Evolutionary conservation across 345 rosid species (phyloP).

Genomic region (Rhizophora mangle): DNA sequence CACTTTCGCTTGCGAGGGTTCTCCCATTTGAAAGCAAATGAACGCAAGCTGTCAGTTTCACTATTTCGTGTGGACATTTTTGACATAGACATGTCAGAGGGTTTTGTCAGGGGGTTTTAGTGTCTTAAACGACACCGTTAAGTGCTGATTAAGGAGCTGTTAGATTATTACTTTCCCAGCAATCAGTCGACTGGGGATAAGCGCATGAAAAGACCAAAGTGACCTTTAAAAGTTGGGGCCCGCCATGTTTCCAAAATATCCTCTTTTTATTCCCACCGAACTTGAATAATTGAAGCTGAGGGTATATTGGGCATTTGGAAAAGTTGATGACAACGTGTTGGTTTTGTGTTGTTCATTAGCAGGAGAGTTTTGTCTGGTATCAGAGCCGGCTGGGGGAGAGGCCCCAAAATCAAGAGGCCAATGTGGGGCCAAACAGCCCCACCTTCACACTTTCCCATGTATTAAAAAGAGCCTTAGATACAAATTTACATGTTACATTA

Average conservation of each 20-base stretch:
- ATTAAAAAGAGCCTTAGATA: neutral
- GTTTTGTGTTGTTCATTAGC: neutral
- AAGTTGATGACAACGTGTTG: neutral
- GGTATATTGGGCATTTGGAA: neutral
- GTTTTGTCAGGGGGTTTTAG: no score
- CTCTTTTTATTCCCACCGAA: no score
- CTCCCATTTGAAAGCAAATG: neutral
- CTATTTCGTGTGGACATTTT: neutral
- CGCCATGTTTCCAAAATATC: neutral
- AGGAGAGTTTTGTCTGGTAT: no score
- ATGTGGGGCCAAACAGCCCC: neutral
- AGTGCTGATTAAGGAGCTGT: no score
- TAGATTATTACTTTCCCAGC: no score
- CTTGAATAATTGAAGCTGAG: neutral
- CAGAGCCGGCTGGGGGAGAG: neutral
- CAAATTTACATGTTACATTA: no score
- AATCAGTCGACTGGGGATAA: no score
- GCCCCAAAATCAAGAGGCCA: neutral
- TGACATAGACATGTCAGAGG: neutral
- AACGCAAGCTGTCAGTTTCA: neutral
- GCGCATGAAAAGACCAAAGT: slow-evolving; percentile 11
- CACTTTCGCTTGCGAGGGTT: neutral
- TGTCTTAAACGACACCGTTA: no score
- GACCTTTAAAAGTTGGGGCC: neutral
- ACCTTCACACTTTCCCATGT: slow-evolving; percentile 3